Evolutionary conservation across 2,329 filamentous ascomycete genomes (phyloP), one percentile per base, ranked within the genome.

Genomic region (Exophiala dermatitidis): DNA sequence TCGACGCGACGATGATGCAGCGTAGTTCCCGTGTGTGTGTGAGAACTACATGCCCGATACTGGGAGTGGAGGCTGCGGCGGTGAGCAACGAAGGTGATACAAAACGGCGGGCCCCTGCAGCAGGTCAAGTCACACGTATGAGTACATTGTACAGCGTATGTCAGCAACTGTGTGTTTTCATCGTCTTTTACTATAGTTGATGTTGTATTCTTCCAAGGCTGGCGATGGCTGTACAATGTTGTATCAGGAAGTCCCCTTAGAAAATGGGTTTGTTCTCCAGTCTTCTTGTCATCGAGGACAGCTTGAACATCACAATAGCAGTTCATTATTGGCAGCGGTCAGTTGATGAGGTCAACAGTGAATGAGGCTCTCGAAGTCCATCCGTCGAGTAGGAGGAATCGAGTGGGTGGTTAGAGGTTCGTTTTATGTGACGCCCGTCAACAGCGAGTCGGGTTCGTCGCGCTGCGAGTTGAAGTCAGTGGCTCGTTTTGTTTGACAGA

Each of bases 401-500:
- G 19, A 19, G 19, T 19, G 19, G 19, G 19, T 19, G 19, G 19
- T 19, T 19, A n/a, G 34, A n/a, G 34, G 19, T 19, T 19, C 19
- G 19, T 19, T 19, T 45, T 29, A 45, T 28, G 7, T 9, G 42
- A 45, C 28, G 42, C 28, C 32, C 42, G 26, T 26, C 38, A 41
- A 5, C 7, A 6, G 6, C 6, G 12, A 12, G 9, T 41, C 38
- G 38, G 38, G 38, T 28, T 26, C 12, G 9, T 26, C n/a, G 36
- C 5, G 38, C 10, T 38, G 4, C 4, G 12, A 8, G 4, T 41
- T 3, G 12, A 26, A 4, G 38, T 41, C 28, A 26, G 38, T 41
- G 38, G 19, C 26, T 53, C 45, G 45, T 46, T 48, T 53, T 40
- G 45, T 37, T n/a, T 53, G 50, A 53, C 50, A 48, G 50, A 19